Conservation (phyloP, 768 basidiomycete genomes). For the Leccinum arenicola region DNA sequence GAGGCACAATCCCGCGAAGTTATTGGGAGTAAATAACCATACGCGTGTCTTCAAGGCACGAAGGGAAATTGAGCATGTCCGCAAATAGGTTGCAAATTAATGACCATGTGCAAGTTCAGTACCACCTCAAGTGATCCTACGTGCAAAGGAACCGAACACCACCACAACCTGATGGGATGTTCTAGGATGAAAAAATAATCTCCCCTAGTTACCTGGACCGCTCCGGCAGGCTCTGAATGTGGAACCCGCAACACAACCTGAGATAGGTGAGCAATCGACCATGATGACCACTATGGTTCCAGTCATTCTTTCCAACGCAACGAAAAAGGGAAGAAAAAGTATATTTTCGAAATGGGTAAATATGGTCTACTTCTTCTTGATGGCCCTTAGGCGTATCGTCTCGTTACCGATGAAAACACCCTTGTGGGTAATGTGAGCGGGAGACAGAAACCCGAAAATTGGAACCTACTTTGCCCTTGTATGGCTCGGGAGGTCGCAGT, state of each 20-base stretch:
- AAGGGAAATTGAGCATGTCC: background rate
- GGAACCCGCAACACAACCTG: background rate
- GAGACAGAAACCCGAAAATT: background rate
- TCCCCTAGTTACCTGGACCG: too few relatives aligned
- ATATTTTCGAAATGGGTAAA: conserved; percentile 4
- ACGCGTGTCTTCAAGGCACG: background rate
- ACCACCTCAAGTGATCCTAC: background rate
- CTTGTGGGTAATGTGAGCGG: conserved; percentile 38
- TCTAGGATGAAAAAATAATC: background rate
- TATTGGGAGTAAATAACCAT: too few relatives aligned
- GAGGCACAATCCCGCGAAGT: background rate
- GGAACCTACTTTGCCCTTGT: conserved; percentile 88
- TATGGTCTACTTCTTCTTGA: conserved; percentile 86
- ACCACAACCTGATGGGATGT: background rate
- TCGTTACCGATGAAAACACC: conserved; percentile 95
- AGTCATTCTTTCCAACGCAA: background rate
- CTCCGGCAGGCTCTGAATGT: background rate
- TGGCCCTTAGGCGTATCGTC: conserved; percentile 84
- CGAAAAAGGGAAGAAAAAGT: background rate
- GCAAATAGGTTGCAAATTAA: background rate
- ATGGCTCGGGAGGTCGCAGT: conserved; percentile 91
- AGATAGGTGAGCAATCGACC: background rate
- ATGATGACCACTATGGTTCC: background rate
- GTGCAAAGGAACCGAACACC: background rate
- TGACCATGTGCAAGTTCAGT: too few relatives aligned